phyloP scores from a whole-genome alignment of 2,329 filamentous ascomycete genomes.

The Aspergillus proliferans region DNA sequence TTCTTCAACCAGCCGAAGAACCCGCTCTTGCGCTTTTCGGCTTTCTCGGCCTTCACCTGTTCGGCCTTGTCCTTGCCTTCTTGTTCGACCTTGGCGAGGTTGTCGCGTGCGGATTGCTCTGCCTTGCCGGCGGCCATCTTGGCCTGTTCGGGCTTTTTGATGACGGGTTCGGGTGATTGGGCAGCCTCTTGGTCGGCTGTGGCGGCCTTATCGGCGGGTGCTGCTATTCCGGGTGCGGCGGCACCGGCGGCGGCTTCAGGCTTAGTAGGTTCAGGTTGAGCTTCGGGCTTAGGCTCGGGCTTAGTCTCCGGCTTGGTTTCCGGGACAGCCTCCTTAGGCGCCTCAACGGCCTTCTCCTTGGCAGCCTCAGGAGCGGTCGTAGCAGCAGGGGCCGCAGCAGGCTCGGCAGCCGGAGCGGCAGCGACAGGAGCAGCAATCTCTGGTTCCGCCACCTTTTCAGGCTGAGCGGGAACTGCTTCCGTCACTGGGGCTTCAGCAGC shows the following conservation, averaged over 20 bases:
- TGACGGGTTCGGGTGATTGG: conserved; percentile 1
- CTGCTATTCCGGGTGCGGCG: too few species aligned
- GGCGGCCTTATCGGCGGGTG: neutral
- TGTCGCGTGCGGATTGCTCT: neutral
- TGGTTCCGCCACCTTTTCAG: neutral
- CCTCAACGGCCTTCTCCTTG: neutral
- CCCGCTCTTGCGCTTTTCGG: conserved; percentile 22
- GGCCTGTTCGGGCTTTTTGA: conserved; percentile 9
- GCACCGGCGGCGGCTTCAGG: too few species aligned
- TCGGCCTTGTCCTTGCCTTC: conserved; percentile 9
- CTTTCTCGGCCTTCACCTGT: conserved; percentile 8
- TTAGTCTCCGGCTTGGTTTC: neutral
- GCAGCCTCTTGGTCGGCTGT: neutral
- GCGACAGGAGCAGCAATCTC: neutral
- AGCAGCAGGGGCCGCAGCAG: neutral
- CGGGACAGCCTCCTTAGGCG: neutral
- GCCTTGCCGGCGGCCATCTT: conserved; percentile 2
- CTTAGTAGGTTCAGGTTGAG: neutral
- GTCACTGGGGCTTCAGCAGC: neutral
- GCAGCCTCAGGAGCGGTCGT: neutral
- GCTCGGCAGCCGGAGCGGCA: neutral
- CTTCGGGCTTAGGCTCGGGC: neutral
- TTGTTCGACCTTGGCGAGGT: conserved; percentile 7
- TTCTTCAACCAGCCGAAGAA: conserved; percentile 25
- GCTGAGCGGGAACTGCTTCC: neutral